Conservation (phyloP, 805 yeast species). For the Candida sakaeoensis region DNA sequence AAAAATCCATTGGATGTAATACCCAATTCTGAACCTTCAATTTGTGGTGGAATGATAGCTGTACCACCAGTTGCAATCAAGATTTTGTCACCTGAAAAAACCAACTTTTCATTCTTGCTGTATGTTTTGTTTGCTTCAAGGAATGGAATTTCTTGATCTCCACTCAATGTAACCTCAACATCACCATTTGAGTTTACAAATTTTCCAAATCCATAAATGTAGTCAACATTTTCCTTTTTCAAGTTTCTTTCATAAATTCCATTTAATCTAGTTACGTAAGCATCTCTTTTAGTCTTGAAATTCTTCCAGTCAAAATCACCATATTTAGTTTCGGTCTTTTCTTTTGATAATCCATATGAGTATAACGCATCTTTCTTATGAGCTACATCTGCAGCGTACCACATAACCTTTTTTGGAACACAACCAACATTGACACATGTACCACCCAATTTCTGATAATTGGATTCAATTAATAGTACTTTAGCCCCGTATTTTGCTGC, state of each 20-base stretch:
- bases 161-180: slow-evolving; percentile 65
- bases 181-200: slow-evolving; percentile 61
- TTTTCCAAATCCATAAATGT: slow-evolving; percentile 79
- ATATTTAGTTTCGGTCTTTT: slow-evolving; percentile 43
- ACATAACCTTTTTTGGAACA: slow-evolving; percentile 98
- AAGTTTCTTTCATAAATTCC: slow-evolving; percentile 91
- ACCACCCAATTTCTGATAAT: slow-evolving; percentile 74
- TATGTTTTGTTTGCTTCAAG: slow-evolving; percentile 24
- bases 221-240: slow-evolving; percentile 84
- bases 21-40: slow-evolving; percentile 82
- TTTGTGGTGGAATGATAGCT: slow-evolving; percentile 63
- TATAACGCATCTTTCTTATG: slow-evolving; percentile 67
- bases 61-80: slow-evolving; percentile 93
- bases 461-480: slow-evolving; percentile 75
- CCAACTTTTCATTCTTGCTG: slow-evolving; percentile 51
- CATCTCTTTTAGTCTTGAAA: slow-evolving; percentile 87
- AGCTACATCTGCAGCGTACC: slow-evolving; percentile 95
- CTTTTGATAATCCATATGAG: slow-evolving; percentile 75
- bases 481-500: slow-evolving; percentile 94
- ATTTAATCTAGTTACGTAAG: slow-evolving; percentile 80
- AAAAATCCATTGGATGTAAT: slow-evolving; percentile 91
- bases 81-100: slow-evolving; percentile 75
- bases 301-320: slow-evolving; percentile 74
- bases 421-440: slow-evolving; percentile 99
- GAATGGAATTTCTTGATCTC: slow-evolving; percentile 37